These are phyloP conservation scores for Lipomyces chichibuensis DNA, from an alignment of 805 yeast genomes.

Conservation along the genomic window DNA sequence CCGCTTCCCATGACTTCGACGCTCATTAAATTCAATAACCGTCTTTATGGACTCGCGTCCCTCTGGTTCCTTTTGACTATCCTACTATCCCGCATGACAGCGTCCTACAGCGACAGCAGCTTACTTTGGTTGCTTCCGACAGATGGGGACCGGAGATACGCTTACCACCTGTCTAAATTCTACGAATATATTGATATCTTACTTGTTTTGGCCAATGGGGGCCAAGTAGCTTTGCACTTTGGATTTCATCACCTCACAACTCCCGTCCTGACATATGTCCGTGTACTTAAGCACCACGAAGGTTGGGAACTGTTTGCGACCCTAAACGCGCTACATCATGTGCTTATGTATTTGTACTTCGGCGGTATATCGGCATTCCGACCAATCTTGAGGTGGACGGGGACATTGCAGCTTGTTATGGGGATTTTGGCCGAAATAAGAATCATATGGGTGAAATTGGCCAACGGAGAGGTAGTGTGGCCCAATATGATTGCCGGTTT, in stretches of 20 bases:
- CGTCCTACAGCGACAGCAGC: background rate
- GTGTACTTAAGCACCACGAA: background rate
- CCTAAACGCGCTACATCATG: conserved; percentile 2
- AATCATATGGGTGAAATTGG: conserved; percentile 3
- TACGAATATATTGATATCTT: conserved; percentile 9
- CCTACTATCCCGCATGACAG: background rate
- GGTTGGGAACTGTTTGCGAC: conserved; percentile 9
- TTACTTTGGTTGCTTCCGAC: background rate
- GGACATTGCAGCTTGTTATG: conserved; percentile 8
- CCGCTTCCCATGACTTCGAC: background rate
- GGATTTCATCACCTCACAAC: conserved; percentile 10
- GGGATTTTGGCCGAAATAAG: background rate
- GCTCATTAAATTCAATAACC: conserved; percentile 6
- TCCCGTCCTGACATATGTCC: conserved; percentile 8
- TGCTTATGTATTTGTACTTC: conserved; percentile 3
- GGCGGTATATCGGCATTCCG: conserved; percentile 7
- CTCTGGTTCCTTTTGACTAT: background rate
- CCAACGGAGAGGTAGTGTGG: conserved; percentile 3
- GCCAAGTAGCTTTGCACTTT: conserved; percentile 6
- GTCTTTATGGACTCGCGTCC: conserved; percentile 3
- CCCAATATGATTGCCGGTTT: conserved; percentile 2
- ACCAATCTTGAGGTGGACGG: conserved; percentile 5
- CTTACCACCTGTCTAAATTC: conserved; percentile 8
- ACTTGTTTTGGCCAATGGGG: conserved; percentile 8
- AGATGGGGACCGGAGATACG: background rate